Evolutionary conservation across 192 early-diverging fungal genomes (phyloP), one percentile per base, ranked within the genome.

Genomic region (Anaeromyces robustus): DNA sequence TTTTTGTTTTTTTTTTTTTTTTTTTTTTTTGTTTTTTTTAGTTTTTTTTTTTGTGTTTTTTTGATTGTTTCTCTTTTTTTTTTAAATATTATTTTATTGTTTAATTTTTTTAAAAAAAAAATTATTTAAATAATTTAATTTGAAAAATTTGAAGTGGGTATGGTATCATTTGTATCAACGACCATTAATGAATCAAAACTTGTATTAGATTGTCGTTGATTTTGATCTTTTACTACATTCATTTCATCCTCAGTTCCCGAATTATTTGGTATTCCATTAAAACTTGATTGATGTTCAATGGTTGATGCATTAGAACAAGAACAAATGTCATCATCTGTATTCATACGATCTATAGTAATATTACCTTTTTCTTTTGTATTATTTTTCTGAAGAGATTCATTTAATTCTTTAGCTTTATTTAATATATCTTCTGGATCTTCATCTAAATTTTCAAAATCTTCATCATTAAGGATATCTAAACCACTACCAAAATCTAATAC

Each of bases 401-500:
- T 22, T 16, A 52, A 52, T 2, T 52, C 43, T 22, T 52, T 52
- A 2, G 43, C 19, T 52, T 52, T 52, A 22, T 19, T 52, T 52
- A 52, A 14, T 52, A 52, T 52, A 2, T 52, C 43, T 52, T 52
- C 43, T 52, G 16, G 16, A 52, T 81, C 80, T 77, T 86, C 88
- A 26, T 84, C 86, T 59, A 80, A 77, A 28, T 82, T 85, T 30
- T 88, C 82, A 6, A 82, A 77, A 26, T 79, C 30, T 18, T 77
- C 80, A 28, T 85, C 88, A 88, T 81, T 82, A 29, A 89, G 86
- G 31, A 88, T 88, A 30, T 88, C 92, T 78, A 94, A 88, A 18
- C 85, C 87, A 80, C 89, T 86, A 80, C 91, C 89, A 89, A 93
- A 96, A 82, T 96, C 94, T 30, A 96, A 83, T 26, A 96, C 92